Evolutionary conservation across 352 stramenopile species (phyloP), one percentile per base, ranked within the genome.

Genomic region (Phytophthora pinifolia): DNA sequence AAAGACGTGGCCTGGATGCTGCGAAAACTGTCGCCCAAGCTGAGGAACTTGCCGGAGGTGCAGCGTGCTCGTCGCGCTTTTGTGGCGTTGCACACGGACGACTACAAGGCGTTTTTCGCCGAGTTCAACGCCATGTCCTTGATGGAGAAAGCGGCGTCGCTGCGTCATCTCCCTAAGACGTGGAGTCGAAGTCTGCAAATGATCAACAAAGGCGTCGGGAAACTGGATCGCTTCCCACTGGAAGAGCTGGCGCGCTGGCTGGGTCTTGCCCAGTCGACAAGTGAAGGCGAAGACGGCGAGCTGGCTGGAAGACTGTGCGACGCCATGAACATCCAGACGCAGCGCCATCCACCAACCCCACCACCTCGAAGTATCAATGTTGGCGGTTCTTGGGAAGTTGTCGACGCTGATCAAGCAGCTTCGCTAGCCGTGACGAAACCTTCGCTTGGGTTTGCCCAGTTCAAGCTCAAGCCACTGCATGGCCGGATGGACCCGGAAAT

Each of bases 171-270:
- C 13, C 60, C 58, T 10, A 49, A 53, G 12, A 34, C 87, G 1
- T 89, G 76, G 72, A 55, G 29, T 0, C 41, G 54, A 0, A 62
- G 62, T 22, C 10, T 89, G 9, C 32, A 38, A 4, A 74, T 74
- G 64, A 71, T 91, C 35, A 86, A 83, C 67, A 88, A 87, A 45
- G 63, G 72, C 10, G 79, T 76, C 12, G 67, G 70, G 36, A 91
- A 89, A 31, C 73, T 81, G 14, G 73, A 89, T 35, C 65, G 67
- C 9, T 78, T 91, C 31, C 31, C 50, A 4, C 39, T 89, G 1
- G 52, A 70, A 32, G 61, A 81, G 36, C 34, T 91, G 8, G 67
- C 65, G 2, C 25, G 38, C 14, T 80, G 57, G 62, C 44, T 85
- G 31, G 15, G 17, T 6, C 45, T 85, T 5, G 29, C 48, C 7